Conservation (phyloP, 2,329 filamentous ascomycete genomes). For the Beauveria rudraprayagi region DNA sequence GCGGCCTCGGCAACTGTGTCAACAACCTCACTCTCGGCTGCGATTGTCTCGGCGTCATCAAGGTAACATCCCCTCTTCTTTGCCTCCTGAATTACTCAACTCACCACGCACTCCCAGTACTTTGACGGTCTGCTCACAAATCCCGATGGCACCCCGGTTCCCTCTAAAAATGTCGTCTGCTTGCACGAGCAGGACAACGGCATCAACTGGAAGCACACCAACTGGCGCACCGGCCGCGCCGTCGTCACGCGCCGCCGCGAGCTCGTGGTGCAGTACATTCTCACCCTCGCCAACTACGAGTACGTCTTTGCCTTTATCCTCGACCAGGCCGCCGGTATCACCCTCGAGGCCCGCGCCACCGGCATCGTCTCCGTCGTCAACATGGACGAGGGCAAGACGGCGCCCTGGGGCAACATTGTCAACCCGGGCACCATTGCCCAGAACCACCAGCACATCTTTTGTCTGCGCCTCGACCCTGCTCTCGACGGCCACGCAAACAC, state of each 20-base stretch:
- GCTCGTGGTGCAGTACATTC: slow-evolving; percentile 52
- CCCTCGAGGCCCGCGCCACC: slow-evolving; percentile 25
- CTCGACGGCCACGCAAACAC: slow-evolving; percentile 53
- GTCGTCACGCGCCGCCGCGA: slow-evolving; percentile 47
- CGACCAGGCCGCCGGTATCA: slow-evolving; percentile 40
- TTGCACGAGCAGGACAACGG: slow-evolving; percentile 34
- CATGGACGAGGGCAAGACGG: slow-evolving; percentile 46
- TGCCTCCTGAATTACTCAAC: too few species aligned
- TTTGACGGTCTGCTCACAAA: slow-evolving; percentile 27
- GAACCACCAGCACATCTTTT: slow-evolving; percentile 62
- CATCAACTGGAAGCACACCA: slow-evolving; percentile 54
- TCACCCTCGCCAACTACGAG: slow-evolving; percentile 57
- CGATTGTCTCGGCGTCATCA: slow-evolving; percentile 59
- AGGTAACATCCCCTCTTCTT: slow-evolving; percentile 14
- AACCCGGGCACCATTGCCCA: slow-evolving; percentile 52
- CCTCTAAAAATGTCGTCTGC: slow-evolving; percentile 33
- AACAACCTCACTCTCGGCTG: slow-evolving; percentile 61
- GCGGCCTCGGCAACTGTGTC: slow-evolving; percentile 54
- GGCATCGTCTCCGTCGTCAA: slow-evolving; percentile 39
- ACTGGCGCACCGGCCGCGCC: slow-evolving; percentile 48
- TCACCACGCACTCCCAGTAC: slow-evolving; percentile 18
- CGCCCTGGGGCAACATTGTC: slow-evolving; percentile 52
- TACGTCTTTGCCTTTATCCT: slow-evolving; percentile 40
- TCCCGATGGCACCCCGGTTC: slow-evolving; percentile 28
- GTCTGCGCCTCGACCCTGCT: slow-evolving; percentile 52